These are phyloP conservation scores for Cryptococcus deneoformans DNA, from an alignment of 1,284 basidiomycete species.

Conservation along the genomic window DNA sequence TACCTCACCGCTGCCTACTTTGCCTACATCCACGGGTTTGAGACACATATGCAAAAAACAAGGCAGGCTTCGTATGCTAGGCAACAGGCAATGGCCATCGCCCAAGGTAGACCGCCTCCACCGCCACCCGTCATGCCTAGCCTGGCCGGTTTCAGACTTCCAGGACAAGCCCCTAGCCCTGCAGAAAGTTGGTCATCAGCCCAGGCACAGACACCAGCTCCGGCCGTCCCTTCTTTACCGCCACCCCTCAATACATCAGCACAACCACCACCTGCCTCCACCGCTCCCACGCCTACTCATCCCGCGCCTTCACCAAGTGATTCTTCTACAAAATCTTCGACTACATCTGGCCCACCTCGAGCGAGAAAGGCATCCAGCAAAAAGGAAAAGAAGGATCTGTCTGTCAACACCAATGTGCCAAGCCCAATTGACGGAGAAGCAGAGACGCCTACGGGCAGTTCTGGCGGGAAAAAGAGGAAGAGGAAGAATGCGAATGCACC, in stretches of 20 bases:
- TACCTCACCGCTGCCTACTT: slow-evolving; percentile 36
- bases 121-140: not conserved
- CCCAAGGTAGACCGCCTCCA: slow-evolving; percentile 12
- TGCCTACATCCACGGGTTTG: slow-evolving; percentile 39
- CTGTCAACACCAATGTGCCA: slow-evolving; percentile 1
- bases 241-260: too few species aligned
- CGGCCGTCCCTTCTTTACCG: not conserved
- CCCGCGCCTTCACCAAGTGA: not conserved
- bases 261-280: not conserved
- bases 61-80: slow-evolving; percentile 9
- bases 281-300: not conserved
- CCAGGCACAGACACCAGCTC: not conserved
- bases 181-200: not conserved
- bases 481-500: slow-evolving; percentile 13
- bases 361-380: not conserved
- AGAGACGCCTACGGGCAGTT: not conserved
- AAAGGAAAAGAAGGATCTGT: not conserved
- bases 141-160: not conserved
- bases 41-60: slow-evolving; percentile 31
- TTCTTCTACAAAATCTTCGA: too few species aligned
- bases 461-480: slow-evolving; percentile 19
- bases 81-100: slow-evolving; percentile 6
- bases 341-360: not conserved
- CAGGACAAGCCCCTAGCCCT: not conserved
- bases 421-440: not conserved